Conservation (phyloP, 169 alveolate species). For the Eimeria tenella region DNA sequence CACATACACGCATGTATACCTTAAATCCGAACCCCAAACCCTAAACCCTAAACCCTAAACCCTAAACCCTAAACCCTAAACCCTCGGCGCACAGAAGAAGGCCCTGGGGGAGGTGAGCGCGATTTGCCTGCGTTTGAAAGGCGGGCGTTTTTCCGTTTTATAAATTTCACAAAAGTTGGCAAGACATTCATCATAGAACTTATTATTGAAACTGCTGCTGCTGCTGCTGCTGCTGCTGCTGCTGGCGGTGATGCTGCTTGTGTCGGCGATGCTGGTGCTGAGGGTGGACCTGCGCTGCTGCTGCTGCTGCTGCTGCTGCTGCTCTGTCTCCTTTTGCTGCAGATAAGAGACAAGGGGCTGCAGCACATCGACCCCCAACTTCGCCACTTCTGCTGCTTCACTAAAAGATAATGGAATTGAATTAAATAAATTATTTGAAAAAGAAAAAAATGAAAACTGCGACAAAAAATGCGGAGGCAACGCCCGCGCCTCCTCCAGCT, state of each 20-base stretch:
- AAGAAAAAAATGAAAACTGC: not conserved
- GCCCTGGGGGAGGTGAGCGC: conserved; percentile 5
- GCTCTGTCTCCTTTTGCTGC: conserved; percentile 40
- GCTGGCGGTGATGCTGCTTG: not conserved
- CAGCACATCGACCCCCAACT: conserved; percentile 5
- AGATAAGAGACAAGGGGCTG: not conserved
- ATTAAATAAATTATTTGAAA: not conserved
- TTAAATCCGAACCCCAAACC: too few species aligned
- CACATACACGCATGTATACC: too few species aligned
- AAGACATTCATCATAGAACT: not conserved
- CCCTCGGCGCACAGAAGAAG: not conserved
- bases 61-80: conserved; percentile 18
- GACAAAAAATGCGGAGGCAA: not conserved
- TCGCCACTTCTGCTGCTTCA: not conserved
- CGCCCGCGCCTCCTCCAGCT: not conserved
- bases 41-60: not conserved
- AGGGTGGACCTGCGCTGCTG: not conserved
- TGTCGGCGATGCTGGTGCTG: not conserved
- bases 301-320: conserved; percentile 31
- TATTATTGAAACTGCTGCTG: not conserved
- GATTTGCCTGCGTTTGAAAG: not conserved
- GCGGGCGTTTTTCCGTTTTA: not conserved
- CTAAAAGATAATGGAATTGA: not conserved
- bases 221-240: not conserved
- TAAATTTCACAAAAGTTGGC: not conserved